Evolutionary conservation across 371 early-diverging fungal species (phyloP).

Genomic region (Saksenaea vasiformis): DNA sequence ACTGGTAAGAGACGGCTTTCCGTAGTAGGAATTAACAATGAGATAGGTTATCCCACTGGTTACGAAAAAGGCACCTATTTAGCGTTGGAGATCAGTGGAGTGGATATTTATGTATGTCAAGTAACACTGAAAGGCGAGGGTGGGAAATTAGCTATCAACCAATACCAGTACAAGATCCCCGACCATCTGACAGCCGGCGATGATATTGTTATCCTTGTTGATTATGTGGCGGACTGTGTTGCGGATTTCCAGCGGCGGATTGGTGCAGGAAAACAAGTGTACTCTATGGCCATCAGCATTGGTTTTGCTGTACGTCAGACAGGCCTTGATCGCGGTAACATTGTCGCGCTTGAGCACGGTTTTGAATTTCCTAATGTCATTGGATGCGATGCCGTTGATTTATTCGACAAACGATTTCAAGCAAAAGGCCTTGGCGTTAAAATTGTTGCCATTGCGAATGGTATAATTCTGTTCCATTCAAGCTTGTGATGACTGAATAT

Average conservation of each 20-base stretch:
- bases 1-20: slow-evolving; percentile 30
- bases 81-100: slow-evolving; percentile 91
- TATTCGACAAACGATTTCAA: slow-evolving; percentile 43
- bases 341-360: slow-evolving; percentile 42
- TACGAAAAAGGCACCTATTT: slow-evolving; percentile 86
- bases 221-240: slow-evolving; percentile 82
- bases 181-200: slow-evolving; percentile 74
- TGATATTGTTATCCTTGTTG: slow-evolving; percentile 69
- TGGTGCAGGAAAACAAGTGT: slow-evolving; percentile 42
- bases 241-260: slow-evolving; percentile 47
- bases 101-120: slow-evolving; percentile 59
- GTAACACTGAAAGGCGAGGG: slow-evolving; percentile 51
- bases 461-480: slow-evolving; percentile 48
- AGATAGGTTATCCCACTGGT: slow-evolving; percentile 75
- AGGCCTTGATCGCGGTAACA: slow-evolving; percentile 35
- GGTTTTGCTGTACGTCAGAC: slow-evolving; percentile 53
- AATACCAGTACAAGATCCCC: slow-evolving; percentile 77
- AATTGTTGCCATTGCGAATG: slow-evolving; percentile 66
- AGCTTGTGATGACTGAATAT: not conserved
- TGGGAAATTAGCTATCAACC: slow-evolving; percentile 51
- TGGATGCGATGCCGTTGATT: slow-evolving; percentile 47
- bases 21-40: not conserved
- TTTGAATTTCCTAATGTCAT: slow-evolving; percentile 48
- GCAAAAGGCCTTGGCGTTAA: slow-evolving; percentile 45
- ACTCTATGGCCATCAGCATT: slow-evolving; percentile 52